These are phyloP conservation scores for Linum usitatissimum DNA, from an alignment of 345 rosid genomes.

Conservation along the genomic window DNA sequence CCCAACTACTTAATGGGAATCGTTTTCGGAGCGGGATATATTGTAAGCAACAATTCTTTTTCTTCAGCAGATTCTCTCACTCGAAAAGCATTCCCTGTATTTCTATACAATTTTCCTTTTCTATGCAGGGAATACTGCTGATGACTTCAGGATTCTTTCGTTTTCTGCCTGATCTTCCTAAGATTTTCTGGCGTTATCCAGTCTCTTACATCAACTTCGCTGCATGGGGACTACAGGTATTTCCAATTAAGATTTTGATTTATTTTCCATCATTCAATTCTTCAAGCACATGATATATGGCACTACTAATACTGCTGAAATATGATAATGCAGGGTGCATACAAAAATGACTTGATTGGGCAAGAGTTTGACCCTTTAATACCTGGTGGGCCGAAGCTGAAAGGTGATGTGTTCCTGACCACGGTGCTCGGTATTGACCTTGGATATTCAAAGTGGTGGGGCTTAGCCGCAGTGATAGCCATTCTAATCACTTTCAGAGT, in stretches of 20 bases:
- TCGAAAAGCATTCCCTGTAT: neutral
- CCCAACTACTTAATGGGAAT: constrained; percentile 46
- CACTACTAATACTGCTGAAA: neutral
- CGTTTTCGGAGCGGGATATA: constrained; percentile 37
- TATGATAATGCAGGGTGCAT: constrained; percentile 21
- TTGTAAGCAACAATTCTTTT: constrained; percentile 22
- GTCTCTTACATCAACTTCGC: constrained; percentile 37
- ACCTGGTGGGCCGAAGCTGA: constrained; percentile 15
- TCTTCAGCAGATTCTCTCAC: neutral
- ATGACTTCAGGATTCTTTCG: constrained; percentile 45
- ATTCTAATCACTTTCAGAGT: constrained; percentile 9
- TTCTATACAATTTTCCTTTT: neutral
- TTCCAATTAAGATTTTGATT: neutral
- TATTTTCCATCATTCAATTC: neutral
- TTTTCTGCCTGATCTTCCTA: constrained; percentile 33
- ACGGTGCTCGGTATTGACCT: constrained; percentile 6
- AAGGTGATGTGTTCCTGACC: constrained; percentile 16
- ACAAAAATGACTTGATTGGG: constrained; percentile 22
- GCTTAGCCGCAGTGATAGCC: constrained; percentile 16
- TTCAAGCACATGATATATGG: neutral
- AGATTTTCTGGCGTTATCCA: constrained; percentile 43
- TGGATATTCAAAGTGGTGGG: constrained; percentile 23
- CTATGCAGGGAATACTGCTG: constrained; percentile 34
- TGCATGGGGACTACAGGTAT: constrained; percentile 48
- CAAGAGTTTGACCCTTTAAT: constrained; percentile 17